Percentiles rank a stretch among this genome's conserved stretches.
Evolutionary conservation across 768 basidiomycete genomes (phyloP).

Genomic region (Calocera viscosa): DNA sequence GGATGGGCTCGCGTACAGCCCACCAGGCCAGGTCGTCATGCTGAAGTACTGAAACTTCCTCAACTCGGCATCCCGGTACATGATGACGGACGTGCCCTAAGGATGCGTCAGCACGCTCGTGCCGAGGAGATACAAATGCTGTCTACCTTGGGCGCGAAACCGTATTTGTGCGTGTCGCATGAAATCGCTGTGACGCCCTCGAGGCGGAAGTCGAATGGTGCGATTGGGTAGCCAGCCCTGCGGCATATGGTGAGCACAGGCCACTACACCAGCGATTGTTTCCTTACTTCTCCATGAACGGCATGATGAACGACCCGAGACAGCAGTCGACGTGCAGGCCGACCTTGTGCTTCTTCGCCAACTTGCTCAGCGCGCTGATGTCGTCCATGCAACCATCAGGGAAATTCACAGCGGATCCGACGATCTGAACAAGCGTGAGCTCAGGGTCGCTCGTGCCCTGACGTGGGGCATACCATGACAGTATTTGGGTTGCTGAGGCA

Average conservation of each 20-base stretch:
- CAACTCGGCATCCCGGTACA: slow-evolving; percentile 74
- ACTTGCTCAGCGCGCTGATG: slow-evolving; percentile 59
- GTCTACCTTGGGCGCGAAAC: slow-evolving; percentile 78
- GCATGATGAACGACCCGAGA: slow-evolving; percentile 84
- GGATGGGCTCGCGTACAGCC: slow-evolving; percentile 75
- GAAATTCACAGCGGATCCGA: slow-evolving; percentile 77
- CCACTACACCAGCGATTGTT: slow-evolving; percentile 18
- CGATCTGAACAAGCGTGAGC: slow-evolving; percentile 38
- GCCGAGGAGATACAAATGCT: neutral
- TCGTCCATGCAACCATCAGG: slow-evolving; percentile 80
- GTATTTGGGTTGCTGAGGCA: slow-evolving; percentile 64
- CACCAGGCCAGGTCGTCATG: slow-evolving; percentile 65
- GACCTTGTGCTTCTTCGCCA: slow-evolving; percentile 62
- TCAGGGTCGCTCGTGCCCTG: neutral
- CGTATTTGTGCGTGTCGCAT: slow-evolving; percentile 97
- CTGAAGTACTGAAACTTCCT: slow-evolving; percentile 79
- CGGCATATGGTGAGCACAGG: slow-evolving; percentile 15
- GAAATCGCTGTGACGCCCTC: slow-evolving; percentile 87
- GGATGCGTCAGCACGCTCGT: slow-evolving; percentile 2
- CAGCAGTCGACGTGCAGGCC: slow-evolving; percentile 94
- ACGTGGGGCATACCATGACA: slow-evolving; percentile 49
- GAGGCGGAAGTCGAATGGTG: slow-evolving; percentile 81
- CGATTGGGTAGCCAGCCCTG: slow-evolving; percentile 49
- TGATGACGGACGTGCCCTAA: slow-evolving; percentile 84
- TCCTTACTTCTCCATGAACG: slow-evolving; percentile 57